Percentiles rank a stretch among this genome's conserved stretches.
phyloP scores from a whole-genome alignment of 2,329 filamentous ascomycete species.

The Aureobasidium sp. region DNA sequence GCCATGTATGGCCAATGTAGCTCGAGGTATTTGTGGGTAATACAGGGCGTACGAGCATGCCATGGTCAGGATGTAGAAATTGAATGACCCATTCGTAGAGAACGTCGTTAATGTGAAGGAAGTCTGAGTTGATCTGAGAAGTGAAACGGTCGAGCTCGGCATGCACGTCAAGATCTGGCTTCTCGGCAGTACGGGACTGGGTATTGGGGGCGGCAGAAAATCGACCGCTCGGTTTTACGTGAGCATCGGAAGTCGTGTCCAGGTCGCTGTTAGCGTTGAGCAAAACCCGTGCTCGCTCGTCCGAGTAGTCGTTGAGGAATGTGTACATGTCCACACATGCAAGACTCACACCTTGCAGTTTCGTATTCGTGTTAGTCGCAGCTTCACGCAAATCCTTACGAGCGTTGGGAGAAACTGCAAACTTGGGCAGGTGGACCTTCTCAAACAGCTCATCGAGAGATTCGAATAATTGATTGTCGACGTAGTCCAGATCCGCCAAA shows the following conservation, averaged over 20 bases:
- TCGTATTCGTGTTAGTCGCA: neutral
- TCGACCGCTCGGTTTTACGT: conserved; percentile 10
- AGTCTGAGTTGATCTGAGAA: conserved; percentile 39
- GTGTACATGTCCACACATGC: conserved; percentile 7
- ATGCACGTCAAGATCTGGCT: conserved; percentile 18
- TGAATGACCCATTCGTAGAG: conserved; percentile 48
- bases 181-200: conserved; percentile 15
- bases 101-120: conserved; percentile 45
- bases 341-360: neutral
- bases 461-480: conserved; percentile 7
- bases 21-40: conserved; percentile 32
- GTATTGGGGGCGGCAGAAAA: conserved; percentile 15
- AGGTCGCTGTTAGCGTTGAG: conserved; percentile 24
- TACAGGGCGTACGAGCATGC: conserved; percentile 14
- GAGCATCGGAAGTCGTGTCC: conserved; percentile 16
- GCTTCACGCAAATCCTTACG: conserved; percentile 9
- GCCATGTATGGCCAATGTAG: conserved; percentile 50
- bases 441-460: conserved; percentile 6
- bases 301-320: conserved; percentile 24
- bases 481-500: conserved; percentile 12
- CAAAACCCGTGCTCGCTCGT: conserved; percentile 23
- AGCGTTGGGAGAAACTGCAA: neutral
- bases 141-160: conserved; percentile 38
- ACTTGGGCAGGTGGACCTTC: neutral
- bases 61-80: conserved; percentile 40